phyloP scores from a whole-genome alignment of 2,329 filamentous ascomycete genomes.

The Sarocladium kiliense region DNA sequence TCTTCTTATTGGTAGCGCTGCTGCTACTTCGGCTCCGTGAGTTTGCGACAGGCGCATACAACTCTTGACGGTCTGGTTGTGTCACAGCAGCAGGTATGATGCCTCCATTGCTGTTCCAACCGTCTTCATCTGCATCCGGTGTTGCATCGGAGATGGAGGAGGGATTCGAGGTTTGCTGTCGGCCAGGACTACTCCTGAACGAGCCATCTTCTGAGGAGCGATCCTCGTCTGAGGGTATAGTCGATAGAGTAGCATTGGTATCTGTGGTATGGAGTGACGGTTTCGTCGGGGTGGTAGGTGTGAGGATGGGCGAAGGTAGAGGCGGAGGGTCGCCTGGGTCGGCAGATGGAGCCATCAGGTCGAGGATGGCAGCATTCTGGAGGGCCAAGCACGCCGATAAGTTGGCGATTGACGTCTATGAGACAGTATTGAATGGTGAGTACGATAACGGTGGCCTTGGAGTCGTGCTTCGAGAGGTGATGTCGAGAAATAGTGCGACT shows the following conservation, averaged over 20 bases:
- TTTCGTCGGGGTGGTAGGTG: slow-evolving; percentile 8
- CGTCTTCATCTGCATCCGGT: slow-evolving; percentile 10
- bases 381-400: neutral
- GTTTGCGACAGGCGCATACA: slow-evolving; percentile 10
- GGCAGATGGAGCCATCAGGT: slow-evolving; percentile 8
- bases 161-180: slow-evolving; percentile 19
- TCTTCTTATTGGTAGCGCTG: slow-evolving; percentile 23
- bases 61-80: slow-evolving; percentile 7
- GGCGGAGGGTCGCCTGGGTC: slow-evolving; percentile 5
- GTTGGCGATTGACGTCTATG: neutral
- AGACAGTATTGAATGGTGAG: no score
- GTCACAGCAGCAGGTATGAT: slow-evolving; percentile 2
- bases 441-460: no score
- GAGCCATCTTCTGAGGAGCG: slow-evolving; percentile 25
- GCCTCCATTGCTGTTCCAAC: neutral
- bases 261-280: neutral
- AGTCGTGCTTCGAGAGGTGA: neutral
- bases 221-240: slow-evolving; percentile 24
- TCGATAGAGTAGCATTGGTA: neutral
- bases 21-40: slow-evolving; percentile 20
- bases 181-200: slow-evolving; percentile 16
- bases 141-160: slow-evolving; percentile 23
- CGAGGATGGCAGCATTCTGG: neutral
- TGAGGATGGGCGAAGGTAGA: slow-evolving; percentile 7
- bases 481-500: neutral